These are phyloP conservation scores for Tolypocladium amazonense DNA, from an alignment of 2,329 filamentous ascomycete species.

Conservation along the genomic window DNA sequence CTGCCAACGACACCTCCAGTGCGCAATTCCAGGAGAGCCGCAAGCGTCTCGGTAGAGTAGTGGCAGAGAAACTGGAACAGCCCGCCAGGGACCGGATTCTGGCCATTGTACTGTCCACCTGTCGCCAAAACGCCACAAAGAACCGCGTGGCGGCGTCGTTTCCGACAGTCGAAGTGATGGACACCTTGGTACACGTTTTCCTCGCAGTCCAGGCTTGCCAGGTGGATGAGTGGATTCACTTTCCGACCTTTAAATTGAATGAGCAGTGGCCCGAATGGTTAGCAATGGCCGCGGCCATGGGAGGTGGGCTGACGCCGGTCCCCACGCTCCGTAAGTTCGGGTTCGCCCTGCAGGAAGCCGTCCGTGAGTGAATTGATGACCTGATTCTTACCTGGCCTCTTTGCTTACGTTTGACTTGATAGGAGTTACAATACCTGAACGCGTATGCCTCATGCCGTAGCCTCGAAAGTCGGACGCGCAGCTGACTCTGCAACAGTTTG, in stretches of 20 bases:
- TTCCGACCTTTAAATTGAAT: conserved; percentile 46
- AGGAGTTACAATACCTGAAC: conserved; percentile 19
- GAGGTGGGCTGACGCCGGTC: conserved; percentile 47
- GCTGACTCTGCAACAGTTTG: conserved; percentile 26
- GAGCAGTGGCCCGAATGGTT: conserved; percentile 48
- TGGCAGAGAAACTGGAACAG: conserved; percentile 32
- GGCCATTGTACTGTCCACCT: conserved; percentile 51
- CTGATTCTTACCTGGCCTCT: neutral
- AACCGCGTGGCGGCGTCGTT: conserved; percentile 49
- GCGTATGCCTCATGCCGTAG: conserved; percentile 11
- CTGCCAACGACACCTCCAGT: conserved; percentile 24
- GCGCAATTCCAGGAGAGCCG: conserved; percentile 27
- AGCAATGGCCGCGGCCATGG: conserved; percentile 48
- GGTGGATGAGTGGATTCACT: conserved; percentile 51
- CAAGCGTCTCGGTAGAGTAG: conserved; percentile 26
- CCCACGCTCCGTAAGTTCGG: conserved; percentile 51
- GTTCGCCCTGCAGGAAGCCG: conserved; percentile 40
- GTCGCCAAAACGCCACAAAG: conserved; percentile 36
- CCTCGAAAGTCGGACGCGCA: neutral
- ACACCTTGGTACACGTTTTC: conserved; percentile 51
- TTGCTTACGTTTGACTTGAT: neutral
- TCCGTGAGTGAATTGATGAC: conserved; percentile 22
- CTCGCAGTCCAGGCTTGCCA: conserved; percentile 45
- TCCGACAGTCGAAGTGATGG: conserved; percentile 48
- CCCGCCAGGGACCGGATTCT: conserved; percentile 50